phyloP scores from a whole-genome alignment of 768 basidiomycete genomes.

The Panus rudis region DNA sequence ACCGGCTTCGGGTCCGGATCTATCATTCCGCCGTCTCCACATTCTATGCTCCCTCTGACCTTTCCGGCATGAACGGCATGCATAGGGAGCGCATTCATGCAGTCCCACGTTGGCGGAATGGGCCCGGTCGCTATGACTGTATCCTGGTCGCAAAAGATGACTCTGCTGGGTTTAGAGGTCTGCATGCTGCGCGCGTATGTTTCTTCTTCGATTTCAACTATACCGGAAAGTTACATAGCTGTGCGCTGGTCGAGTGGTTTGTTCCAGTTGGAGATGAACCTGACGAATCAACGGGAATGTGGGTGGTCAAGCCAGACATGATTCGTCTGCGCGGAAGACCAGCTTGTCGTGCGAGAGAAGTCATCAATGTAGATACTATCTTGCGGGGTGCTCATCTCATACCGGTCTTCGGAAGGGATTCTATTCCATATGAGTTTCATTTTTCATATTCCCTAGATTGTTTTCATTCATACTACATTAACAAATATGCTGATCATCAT shows the following conservation, averaged over 20 bases:
- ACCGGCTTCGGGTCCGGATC: too few species aligned
- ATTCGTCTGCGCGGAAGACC: neutral
- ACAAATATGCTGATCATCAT: neutral
- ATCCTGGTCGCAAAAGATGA: conserved; percentile 13
- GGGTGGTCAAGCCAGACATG: conserved; percentile 17
- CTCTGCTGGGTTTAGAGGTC: conserved; percentile 9
- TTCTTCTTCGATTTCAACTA: conserved; percentile 19
- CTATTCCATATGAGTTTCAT: neutral
- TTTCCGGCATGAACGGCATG: conserved; percentile 19
- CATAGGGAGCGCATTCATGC: conserved; percentile 15
- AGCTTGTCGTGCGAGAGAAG: neutral
- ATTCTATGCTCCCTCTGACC: conserved; percentile 23
- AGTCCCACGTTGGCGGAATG: conserved; percentile 14
- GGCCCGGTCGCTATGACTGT: conserved; percentile 12
- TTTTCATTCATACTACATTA: neutral
- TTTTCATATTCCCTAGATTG: neutral
- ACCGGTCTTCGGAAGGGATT: neutral
- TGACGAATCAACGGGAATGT: conserved; percentile 23
- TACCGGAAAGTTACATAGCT: conserved; percentile 8
- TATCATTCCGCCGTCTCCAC: conserved; percentile 16
- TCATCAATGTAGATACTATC: conserved; percentile 23
- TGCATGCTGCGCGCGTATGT: conserved; percentile 12
- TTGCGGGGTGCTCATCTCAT: conserved; percentile 22
- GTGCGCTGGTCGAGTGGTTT: conserved; percentile 20
- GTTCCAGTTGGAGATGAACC: conserved; percentile 10